Base-by-base conservation (phyloP, 805 yeast genomes). In the Nakazawaea laoshanensis region DNA sequence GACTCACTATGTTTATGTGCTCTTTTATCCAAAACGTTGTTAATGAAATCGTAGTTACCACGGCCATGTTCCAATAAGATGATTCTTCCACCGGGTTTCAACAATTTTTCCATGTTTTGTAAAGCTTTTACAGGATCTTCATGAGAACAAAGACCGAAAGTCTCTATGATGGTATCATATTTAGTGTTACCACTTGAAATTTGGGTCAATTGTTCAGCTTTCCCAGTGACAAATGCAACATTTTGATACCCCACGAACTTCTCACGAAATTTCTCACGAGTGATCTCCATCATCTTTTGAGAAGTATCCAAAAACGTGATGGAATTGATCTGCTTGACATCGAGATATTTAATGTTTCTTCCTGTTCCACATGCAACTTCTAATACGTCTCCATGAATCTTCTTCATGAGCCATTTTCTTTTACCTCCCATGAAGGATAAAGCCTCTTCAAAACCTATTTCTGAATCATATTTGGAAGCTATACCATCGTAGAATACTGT, bases 301-400 rank as follows among this genome's bases (percentile, higher is more conserved):
- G 96, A 82, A 1, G 96, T 70, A 53, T 92, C 98, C 30, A 88
- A 57, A 45, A 83, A 85, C 0, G 97, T 89, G 24, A 85, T 70
- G 0, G 95, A 81, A 30, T 69, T 65, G 19, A 89, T 59, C 18
- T 61, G 51, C 2, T 70, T 64, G 14, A 77, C 70, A 33, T 77
- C 68, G 44, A 86, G 57, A 50, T 79, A 88, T 30, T 79, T 77
- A 36, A 89, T 70, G 51, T 92, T 92, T 55, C 97, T 70, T 5
- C 98, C 97, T 0, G 98, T 92, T 38, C 98, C 98, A 50, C 94
- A 84, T 0, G 96, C 80, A 8, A 89, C 92, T 55, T 92, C 98
- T 36, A 92, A 60, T 2, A 87, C 96, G 50, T 92, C 96, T 15
- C 98, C 98, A 37, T 64, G 60, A 31, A 79, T 70, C 40, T 81